A percentile compares a stretch with the other conserved stretches of the same genome.
phyloP scores from a whole-genome alignment of 169 alveolate species.

The Eimeria tenella region DNA sequence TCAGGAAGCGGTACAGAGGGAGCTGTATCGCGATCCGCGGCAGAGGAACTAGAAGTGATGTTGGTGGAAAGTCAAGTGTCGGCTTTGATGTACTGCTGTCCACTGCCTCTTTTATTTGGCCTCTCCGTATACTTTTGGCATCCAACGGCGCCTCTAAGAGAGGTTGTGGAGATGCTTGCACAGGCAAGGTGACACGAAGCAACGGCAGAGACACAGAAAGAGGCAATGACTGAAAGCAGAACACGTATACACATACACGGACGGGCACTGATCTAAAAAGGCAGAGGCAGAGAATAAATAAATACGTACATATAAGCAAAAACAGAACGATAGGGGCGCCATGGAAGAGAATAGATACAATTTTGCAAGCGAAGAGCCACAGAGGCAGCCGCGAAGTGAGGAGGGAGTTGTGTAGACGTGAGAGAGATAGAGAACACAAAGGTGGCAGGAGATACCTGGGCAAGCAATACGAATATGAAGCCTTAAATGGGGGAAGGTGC shows the following conservation, averaged over 20 bases:
- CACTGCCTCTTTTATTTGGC: constrained; percentile 41
- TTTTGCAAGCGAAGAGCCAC: too few relatives aligned
- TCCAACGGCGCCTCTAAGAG: constrained; percentile 41
- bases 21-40: not conserved
- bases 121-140: constrained; percentile 72
- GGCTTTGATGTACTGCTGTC: constrained; percentile 45
- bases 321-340: too few relatives aligned
- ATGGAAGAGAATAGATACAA: too few relatives aligned
- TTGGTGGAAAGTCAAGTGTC: constrained; percentile 58
- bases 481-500: too few relatives aligned
- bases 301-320: too few relatives aligned
- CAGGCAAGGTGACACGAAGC: constrained; percentile 31
- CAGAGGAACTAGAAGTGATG: not conserved
- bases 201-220: not conserved
- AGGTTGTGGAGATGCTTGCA: constrained; percentile 58
- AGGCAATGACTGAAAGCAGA: not conserved
- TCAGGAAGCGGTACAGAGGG: not conserved
- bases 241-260: not conserved
- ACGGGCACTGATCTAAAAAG: not conserved
- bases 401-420: too few relatives aligned
- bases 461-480: too few relatives aligned
- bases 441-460: too few relatives aligned
- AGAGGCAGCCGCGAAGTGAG: too few relatives aligned
- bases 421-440: too few relatives aligned
- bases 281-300: not conserved